Base-by-base conservation (phyloP, 371 early-diverging fungal genomes). In the Phascolomyces articulosus region DNA sequence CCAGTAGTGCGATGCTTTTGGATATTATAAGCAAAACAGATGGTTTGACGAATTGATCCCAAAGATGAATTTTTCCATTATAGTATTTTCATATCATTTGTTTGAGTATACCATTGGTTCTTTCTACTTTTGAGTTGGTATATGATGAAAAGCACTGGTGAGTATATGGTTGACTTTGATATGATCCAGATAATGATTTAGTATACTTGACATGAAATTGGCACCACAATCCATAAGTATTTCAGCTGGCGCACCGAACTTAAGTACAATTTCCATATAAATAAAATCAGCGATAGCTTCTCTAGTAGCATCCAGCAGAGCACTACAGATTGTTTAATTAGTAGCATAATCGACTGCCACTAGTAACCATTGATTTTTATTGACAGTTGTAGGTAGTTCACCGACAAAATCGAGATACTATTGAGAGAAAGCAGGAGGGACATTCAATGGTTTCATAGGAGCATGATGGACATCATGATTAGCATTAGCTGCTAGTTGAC, bases 291-390 rank as follows among this genome's bases (percentile, higher is more conserved):
- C 58, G 26, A 58, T 26, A 18, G 31, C 63, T 24, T 71, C 60
- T 24, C 59, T 65, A 3, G 65, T 60, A 1, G 78, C 74, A 9
- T 58, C 65, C n/a, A 72, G 75, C 11, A 79, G 60, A 1, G 79
- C 72, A 10, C 59, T 63, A 4, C 78, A 74, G 24, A 75, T 64
- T 0, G 71, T 62, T 80, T 80, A 80, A 40, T 68, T 76, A 0
- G 80, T 79, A 3, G 65, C 38, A 40, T 71, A 71, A 34, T 84
- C 80, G 3, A 82, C 75, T 0, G 81, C 80, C 0, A 58, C 65
- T 0, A 73, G 28, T 1, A 69, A 13, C 73, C 69, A 73, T 2
- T 28, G 40, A 29, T 67, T 69, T 0, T 67, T 65, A 4, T 57
- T 57, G 13, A 31, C 8, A 0, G 73, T 68, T 4, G 38, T 53